Evolutionary conservation across 1,139 yeast genomes (phyloP), one percentile per base, ranked within the genome.

Genomic region (Taiozyma sp.): DNA sequence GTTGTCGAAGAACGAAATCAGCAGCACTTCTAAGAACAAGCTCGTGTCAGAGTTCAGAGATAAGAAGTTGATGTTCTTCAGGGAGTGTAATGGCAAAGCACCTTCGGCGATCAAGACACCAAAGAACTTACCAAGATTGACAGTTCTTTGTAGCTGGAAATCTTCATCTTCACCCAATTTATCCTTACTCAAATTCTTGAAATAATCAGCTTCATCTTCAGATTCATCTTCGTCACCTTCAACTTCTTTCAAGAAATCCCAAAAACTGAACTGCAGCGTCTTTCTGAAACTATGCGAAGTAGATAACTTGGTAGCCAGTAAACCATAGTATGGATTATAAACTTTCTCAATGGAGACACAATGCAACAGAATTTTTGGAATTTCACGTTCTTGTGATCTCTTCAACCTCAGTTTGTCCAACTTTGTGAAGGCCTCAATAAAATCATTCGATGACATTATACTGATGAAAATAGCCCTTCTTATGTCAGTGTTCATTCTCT

Each of bases 401-500:
- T 87, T 90, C 57, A 95, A 74, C 32, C 83, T 79, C 50, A 95
- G 69, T 61, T 90, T 90, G 62, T 89, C 95, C 44, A 95, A 65
- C 56, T 89, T 85, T 19, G 88, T 81, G 56, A 83, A 81, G 0
- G 97, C 95, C 68, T 95, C 98, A 60, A 88, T 74, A 59, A 81
- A 95, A 67, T 95, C 99, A 58, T 85, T 86, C 2, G 97, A 95
- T 9, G 97, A 89, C 97, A 93, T 90, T 14, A 95, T 82, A 30
- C 97, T 88, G 35, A 95, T 82, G 62, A 93, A 95, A 14, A 95
- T 83, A 1, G 98, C 97, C 54, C 97, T 79, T 70, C 99, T 82
- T 43, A 93, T 80, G 65, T 91, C 97, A 0, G 98, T 93, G 65
- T 95, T 93, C 96, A 95, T 91, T 56, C 98, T 74, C 63, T 90